A percentile compares a stretch with the other conserved stretches of the same genome.
phyloP scores from a whole-genome alignment of 257 asterid genomes.

The Scutellaria barbata region DNA sequence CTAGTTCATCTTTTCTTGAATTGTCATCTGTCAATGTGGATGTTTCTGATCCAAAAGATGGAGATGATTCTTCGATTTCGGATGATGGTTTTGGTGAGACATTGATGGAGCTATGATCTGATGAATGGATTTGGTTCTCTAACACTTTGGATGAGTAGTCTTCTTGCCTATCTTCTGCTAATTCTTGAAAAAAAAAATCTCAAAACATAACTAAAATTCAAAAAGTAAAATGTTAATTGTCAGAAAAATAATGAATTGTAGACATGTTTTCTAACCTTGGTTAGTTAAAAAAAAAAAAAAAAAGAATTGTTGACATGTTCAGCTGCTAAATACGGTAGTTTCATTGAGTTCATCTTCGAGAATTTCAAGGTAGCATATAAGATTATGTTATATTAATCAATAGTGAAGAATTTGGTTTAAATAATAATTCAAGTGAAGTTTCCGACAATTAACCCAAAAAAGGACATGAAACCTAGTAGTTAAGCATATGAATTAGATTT shows the following conservation, averaged over 20 bases:
- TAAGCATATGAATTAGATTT: background rate
- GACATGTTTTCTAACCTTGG: too few relatives aligned
- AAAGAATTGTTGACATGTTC: too few relatives aligned
- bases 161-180: background rate
- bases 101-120: conserved; percentile 33
- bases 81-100: conserved; percentile 44
- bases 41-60: conserved; percentile 51
- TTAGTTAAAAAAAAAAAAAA: too few relatives aligned
- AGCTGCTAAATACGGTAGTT: too few relatives aligned
- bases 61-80: conserved; percentile 58
- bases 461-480: background rate
- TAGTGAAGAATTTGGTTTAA: too few relatives aligned
- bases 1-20: conserved; percentile 39
- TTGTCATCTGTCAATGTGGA: conserved; percentile 53
- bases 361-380: too few relatives aligned
- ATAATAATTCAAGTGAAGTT: too few relatives aligned
- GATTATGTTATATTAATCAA: too few relatives aligned
- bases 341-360: too few relatives aligned
- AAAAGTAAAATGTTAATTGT: too few relatives aligned
- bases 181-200: background rate
- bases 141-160: conserved; percentile 21
- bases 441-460: background rate
- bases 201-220: background rate
- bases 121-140: conserved; percentile 16
- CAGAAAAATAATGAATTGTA: too few relatives aligned